Conservation (phyloP, 352 stramenopile species). For the Globisporangium spiculum region DNA sequence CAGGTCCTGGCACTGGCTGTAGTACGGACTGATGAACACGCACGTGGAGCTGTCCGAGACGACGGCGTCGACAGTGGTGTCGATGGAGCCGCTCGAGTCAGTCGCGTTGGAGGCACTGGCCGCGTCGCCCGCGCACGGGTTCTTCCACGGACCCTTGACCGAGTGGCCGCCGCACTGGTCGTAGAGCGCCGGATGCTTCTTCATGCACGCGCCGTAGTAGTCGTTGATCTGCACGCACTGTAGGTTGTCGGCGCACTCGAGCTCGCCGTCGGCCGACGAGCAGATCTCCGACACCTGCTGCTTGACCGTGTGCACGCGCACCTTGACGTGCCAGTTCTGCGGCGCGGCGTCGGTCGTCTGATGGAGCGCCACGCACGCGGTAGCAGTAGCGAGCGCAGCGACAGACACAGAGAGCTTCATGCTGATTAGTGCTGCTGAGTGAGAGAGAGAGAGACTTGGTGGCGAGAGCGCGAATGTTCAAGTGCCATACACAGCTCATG, state of each 20-base stretch:
- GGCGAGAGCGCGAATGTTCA: neutral
- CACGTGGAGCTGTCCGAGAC: neutral
- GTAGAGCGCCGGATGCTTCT: constrained; percentile 7
- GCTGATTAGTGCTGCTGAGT: neutral
- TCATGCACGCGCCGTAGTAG: constrained; percentile 10
- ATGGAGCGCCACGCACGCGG: neutral
- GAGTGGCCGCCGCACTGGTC: constrained; percentile 14
- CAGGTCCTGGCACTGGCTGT: constrained; percentile 8
- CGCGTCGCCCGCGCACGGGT: neutral
- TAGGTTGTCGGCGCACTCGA: constrained; percentile 5
- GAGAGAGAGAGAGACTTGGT: neutral
- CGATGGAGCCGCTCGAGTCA: neutral
- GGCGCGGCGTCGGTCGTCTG: neutral
- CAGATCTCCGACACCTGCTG: constrained; percentile 6
- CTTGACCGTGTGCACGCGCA: constrained; percentile 12
- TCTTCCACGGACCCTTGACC: constrained; percentile 5
- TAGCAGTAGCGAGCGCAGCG: neutral
- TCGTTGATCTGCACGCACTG: constrained; percentile 7
- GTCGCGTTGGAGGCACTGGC: neutral
- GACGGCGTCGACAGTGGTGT: no score
- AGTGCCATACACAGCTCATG: neutral
- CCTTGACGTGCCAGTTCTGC: constrained; percentile 13
- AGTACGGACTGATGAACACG: constrained; percentile 4
- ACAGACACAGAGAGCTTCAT: constrained; percentile 10
- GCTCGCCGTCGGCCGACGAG: neutral